Evolutionary conservation across 2,329 filamentous ascomycete species (phyloP).

Genomic region (Colletotrichum lindemuthianum): DNA sequence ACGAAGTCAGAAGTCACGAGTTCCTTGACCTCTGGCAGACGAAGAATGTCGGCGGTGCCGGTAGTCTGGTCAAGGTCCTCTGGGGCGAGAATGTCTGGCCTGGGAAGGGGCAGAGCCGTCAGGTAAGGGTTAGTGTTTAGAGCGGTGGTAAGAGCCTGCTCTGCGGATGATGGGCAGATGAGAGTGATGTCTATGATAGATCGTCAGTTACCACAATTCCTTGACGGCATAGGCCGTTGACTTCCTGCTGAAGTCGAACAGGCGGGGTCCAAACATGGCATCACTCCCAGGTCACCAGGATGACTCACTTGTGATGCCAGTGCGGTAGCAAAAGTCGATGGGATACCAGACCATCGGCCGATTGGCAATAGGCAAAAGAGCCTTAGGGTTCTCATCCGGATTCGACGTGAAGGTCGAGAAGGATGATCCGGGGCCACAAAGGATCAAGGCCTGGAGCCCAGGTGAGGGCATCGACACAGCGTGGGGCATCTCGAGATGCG

Average conservation of each 20-base stretch:
- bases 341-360: slow-evolving; percentile 92
- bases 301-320: slow-evolving; percentile 76
- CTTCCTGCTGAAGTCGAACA: neutral
- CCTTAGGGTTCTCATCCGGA: slow-evolving; percentile 83
- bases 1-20: slow-evolving; percentile 87
- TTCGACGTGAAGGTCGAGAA: slow-evolving; percentile 86
- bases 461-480: slow-evolving; percentile 77
- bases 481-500: slow-evolving; percentile 71
- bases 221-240: too few relatives aligned
- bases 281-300: too few relatives aligned
- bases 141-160: slow-evolving; percentile 73
- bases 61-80: slow-evolving; percentile 81
- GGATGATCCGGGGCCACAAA: slow-evolving; percentile 84
- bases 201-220: slow-evolving; percentile 37
- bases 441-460: slow-evolving; percentile 83
- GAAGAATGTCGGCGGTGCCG: slow-evolving; percentile 88
- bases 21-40: slow-evolving; percentile 83
- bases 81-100: slow-evolving; percentile 81
- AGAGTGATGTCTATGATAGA: slow-evolving; percentile 66
- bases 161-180: slow-evolving; percentile 72
- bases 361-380: slow-evolving; percentile 84
- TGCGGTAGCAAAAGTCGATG: slow-evolving; percentile 85
- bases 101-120: slow-evolving; percentile 77
- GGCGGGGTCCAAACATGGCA: too few relatives aligned
- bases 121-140: slow-evolving; percentile 82